Conservation (phyloP, 78 protist species). For the Guillardia theta region DNA sequence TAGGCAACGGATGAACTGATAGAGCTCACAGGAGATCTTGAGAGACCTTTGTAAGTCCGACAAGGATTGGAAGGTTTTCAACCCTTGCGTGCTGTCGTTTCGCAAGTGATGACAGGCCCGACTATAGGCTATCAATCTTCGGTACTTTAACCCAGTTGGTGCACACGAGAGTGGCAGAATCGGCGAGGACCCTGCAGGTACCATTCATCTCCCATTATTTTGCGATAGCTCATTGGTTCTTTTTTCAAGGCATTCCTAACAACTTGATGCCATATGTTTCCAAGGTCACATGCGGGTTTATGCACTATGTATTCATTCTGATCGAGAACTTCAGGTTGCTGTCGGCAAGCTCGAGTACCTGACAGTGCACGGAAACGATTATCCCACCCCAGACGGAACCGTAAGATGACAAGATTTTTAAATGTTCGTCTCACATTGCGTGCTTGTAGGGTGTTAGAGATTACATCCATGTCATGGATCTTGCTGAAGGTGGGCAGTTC, state of each 20-base stretch:
- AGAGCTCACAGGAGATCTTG: too few species aligned
- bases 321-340: too few species aligned
- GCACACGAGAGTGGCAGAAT: constrained; percentile 92
- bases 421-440: too few species aligned
- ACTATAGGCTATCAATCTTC: not conserved
- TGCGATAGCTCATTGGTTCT: not conserved
- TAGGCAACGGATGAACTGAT: too few species aligned
- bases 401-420: too few species aligned
- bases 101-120: too few species aligned
- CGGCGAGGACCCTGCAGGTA: constrained; percentile 99
- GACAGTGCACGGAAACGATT: constrained; percentile 93
- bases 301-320: too few species aligned
- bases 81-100: too few species aligned
- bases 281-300: too few species aligned
- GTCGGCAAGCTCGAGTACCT: constrained; percentile 79
- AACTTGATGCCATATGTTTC: constrained; percentile 94
- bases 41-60: not conserved
- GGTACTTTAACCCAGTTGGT: constrained; percentile 98
- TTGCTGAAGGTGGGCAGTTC: constrained; percentile 57
- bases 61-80: not conserved
- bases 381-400: constrained; percentile 95
- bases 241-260: constrained; percentile 81
- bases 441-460: constrained; percentile 99
- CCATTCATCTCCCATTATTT: too few species aligned
- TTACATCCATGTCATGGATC: constrained; percentile 95